A percentile compares a stretch with the other conserved stretches of the same genome.
Conservation (phyloP, 1,284 basidiomycete genomes). For the Spongiforma sp. region DNA sequence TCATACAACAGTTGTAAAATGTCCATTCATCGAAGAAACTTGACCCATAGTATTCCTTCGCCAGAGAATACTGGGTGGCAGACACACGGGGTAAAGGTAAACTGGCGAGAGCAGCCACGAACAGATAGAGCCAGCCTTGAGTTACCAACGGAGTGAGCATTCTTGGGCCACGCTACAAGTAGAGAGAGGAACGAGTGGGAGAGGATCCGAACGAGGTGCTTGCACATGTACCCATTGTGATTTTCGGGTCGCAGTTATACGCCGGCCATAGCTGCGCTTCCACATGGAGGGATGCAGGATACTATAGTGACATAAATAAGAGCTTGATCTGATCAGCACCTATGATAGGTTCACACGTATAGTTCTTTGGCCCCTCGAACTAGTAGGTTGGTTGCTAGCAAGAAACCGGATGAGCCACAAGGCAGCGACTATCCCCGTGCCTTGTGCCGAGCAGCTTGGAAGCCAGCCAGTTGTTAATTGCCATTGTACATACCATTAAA, state of each 20-base stretch:
- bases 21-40: conserved; percentile 62
- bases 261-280: neutral
- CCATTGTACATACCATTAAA: too few relatives aligned
- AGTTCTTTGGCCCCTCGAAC: too few relatives aligned
- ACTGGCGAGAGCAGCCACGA: conserved; percentile 12
- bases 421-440: too few relatives aligned
- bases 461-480: too few relatives aligned
- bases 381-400: conserved; percentile 7
- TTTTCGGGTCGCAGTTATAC: conserved; percentile 15
- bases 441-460: too few relatives aligned
- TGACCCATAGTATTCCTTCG: conserved; percentile 54
- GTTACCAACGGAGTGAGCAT: conserved; percentile 12
- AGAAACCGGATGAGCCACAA: neutral
- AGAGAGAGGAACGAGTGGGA: neutral
- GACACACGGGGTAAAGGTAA: conserved; percentile 15
- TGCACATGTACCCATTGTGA: neutral
- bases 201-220: too few relatives aligned
- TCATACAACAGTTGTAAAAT: conserved; percentile 57
- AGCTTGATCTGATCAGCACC: too few relatives aligned
- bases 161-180: neutral
- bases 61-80: conserved; percentile 46
- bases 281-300: neutral
- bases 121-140: conserved; percentile 11
- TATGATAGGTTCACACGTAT: too few relatives aligned
- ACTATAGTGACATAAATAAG: conserved; percentile 14